These are phyloP conservation scores for Mrakia gelida DNA, from an alignment of 768 basidiomycete species.

Conservation along the genomic window DNA sequence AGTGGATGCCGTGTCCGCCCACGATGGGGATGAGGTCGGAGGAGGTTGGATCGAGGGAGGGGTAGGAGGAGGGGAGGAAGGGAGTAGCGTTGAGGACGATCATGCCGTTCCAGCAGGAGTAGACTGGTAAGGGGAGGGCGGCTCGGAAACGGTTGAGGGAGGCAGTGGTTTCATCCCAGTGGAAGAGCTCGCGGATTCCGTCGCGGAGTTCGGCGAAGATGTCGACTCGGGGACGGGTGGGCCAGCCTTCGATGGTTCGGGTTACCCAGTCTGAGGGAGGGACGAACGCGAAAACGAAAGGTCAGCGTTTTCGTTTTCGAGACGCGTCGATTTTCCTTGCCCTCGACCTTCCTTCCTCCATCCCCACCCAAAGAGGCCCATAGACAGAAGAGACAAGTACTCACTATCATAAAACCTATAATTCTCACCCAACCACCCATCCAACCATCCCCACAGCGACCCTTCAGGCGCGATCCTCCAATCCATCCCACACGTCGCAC, in stretches of 20 bases:
- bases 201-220: conserved; percentile 32
- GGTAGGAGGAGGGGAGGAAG: conserved; percentile 22
- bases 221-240: conserved; percentile 31
- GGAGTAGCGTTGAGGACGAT: conserved; percentile 28
- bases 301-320: not conserved
- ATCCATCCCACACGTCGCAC: conserved; percentile 32
- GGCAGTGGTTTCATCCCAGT: conserved; percentile 27
- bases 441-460: conserved; percentile 27
- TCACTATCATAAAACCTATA: conserved; percentile 33
- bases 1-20: conserved; percentile 28
- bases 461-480: conserved; percentile 27
- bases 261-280: conserved; percentile 32
- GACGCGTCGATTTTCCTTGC: not conserved
- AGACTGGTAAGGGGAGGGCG: conserved; percentile 27
- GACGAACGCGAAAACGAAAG: not conserved
- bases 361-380: not conserved
- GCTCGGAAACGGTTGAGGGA: conserved; percentile 31
- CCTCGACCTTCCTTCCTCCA: not conserved
- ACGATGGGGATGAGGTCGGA: not conserved
- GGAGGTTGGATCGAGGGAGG: not conserved
- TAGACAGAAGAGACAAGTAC: not conserved
- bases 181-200: conserved; percentile 32
- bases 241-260: conserved; percentile 32
- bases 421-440: conserved; percentile 14
- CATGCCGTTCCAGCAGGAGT: conserved; percentile 34